Evolutionary conservation across 306 rosid genomes (phyloP), one percentile per base, ranked within the genome.

Genomic region (Clitoria ternatea): DNA sequence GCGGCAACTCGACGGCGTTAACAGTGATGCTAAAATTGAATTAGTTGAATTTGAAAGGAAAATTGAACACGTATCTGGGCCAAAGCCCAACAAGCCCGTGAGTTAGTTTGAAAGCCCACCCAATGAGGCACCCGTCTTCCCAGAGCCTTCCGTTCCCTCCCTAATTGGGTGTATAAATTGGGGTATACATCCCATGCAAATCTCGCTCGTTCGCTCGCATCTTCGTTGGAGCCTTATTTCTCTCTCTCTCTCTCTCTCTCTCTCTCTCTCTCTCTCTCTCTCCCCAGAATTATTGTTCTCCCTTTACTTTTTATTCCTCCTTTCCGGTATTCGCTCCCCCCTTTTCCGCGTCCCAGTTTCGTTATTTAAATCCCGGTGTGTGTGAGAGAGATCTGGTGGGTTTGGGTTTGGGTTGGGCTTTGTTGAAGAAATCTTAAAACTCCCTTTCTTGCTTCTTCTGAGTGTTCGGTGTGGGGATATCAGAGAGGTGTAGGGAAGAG

Each of bases 1-100:
- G 96, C 89, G 92, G 96, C 96, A 47, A 81, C 83, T 68, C 87
- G 92, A 83, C 85, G 81, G 80, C 13, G 92, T 74, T 75, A 39
- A 29, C 35, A 47, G 52, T n/a, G n/a, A n/a, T n/a, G n/a, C n/a
- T n/a, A n/a, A n/a, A n/a, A n/a, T n/a, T n/a, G n/a, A n/a, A n/a
- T n/a, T n/a, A n/a, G n/a, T n/a, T n/a, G n/a, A n/a, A n/a, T n/a
- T n/a, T n/a, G n/a, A n/a, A n/a, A n/a, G n/a, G n/a, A n/a, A n/a
- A n/a, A n/a, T 73, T 43, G 62, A 66, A 64, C 5, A 11, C 15
- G 0, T 3, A 4, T 10, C 14, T 0, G 70, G 84, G 42, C 50
- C 85, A 63, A 14, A 80, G 79, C 76, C 89, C 84, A 78, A 54
- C 8, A 18, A 39, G 80, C 63, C 64, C 45, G 4, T 13, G 4